These are phyloP conservation scores for Microdochium nivale DNA, from an alignment of 2,329 filamentous ascomycete genomes.

Conservation along the genomic window DNA sequence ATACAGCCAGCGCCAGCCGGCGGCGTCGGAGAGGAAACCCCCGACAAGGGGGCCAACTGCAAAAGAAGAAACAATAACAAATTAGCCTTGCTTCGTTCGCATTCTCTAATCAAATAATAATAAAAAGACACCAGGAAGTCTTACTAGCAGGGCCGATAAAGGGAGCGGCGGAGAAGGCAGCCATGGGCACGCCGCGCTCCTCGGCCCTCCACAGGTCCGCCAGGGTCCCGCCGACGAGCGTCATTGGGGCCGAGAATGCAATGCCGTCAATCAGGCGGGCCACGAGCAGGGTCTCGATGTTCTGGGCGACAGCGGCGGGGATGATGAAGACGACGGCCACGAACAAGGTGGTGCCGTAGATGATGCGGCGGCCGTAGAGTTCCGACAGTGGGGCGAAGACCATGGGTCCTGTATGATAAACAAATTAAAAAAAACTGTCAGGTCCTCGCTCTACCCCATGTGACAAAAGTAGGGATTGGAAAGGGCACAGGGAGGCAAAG, in stretches of 20 bases:
- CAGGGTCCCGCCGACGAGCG: conserved; percentile 72
- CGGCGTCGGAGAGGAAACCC: conserved; percentile 62
- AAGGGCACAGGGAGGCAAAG: too few relatives aligned
- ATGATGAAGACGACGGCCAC: conserved; percentile 73
- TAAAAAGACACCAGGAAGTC: conserved; percentile 8
- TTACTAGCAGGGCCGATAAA: conserved; percentile 69
- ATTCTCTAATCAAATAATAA: too few relatives aligned
- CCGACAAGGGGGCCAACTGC: conserved; percentile 63
- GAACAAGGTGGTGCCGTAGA: conserved; percentile 61
- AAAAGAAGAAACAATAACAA: conserved; percentile 8
- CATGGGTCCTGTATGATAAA: conserved; percentile 57
- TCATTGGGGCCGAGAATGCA: conserved; percentile 80
- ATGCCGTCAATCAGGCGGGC: conserved; percentile 74
- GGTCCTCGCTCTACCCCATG: background rate
- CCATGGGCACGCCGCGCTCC: conserved; percentile 81
- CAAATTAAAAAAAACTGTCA: too few relatives aligned
- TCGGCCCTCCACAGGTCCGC: conserved; percentile 80
- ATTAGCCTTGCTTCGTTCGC: background rate
- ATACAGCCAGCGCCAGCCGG: conserved; percentile 77
- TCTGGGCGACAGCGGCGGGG: conserved; percentile 67
- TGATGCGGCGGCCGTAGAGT: conserved; percentile 60
- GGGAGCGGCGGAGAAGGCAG: conserved; percentile 73
- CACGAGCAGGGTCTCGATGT: conserved; percentile 67
- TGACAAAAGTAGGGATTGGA: background rate
- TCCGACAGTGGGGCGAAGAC: conserved; percentile 72